Evolutionary conservation across 2,329 filamentous ascomycete genomes (phyloP), one percentile per base, ranked within the genome.

Genomic region (Fusarium sulawesiense): DNA sequence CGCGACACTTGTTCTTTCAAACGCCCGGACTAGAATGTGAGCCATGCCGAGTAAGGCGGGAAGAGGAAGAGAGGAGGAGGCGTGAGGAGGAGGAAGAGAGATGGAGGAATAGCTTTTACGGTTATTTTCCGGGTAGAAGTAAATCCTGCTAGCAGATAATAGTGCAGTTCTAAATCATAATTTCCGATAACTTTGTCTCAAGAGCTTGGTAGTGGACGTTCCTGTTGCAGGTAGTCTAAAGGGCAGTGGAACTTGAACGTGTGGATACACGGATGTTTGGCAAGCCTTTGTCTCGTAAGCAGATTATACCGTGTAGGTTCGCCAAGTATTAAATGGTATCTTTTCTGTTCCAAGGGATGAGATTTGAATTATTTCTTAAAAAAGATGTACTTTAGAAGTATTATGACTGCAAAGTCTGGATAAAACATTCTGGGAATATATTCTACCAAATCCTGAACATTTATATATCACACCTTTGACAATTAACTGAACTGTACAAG

Each of bases 261-360:
- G 2, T 34, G 9, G 5, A 11, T 18, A 2, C 1, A 18, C 16
- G 5, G 5, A 18, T 4, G 32, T 37, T 37, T 37, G 16, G 1
- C 9, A 3, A 6, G 9, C 16, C 9, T 37, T n/a, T 3, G 11
- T 37, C 10, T 4, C 10, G 5, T 37, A 1, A n/a, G 7, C 16
- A 37, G 1, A n/a, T 7, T 7, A 0, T 37, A 12, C 18, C 6
- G 2, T 37, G 34, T 37, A 12, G 10, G 6, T 37, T 7, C 3
- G 1, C 10, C 10, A 4, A 5, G 4, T 2, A 4, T 4, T 0
- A 11, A 1, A 4, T 3, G 34, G 0, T 10, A n/a, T 6, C 1
- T 11, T 6, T 6, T 37, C 0, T 10, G 32, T 11, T 18, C 4
- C 10, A 23, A 2, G 2, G 9, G 29, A 7, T 13, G 29, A 7